These are phyloP conservation scores for Cystofilobasidium capitatum DNA, from an alignment of 768 basidiomycete species.

Conservation along the genomic window DNA sequence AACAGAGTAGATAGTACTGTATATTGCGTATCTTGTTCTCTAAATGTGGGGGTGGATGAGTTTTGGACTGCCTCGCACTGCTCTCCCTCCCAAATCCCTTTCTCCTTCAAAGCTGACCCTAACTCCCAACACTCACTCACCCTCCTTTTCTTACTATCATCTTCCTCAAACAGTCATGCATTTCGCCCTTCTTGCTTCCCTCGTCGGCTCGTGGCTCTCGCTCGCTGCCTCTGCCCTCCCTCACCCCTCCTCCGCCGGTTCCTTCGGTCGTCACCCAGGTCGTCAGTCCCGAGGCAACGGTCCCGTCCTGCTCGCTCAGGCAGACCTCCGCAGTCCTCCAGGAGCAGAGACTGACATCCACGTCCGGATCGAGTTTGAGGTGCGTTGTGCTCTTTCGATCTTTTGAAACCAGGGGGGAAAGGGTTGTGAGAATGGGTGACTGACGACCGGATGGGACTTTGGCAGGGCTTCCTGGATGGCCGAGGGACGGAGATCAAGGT, in stretches of 20 bases:
- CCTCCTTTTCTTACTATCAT: neutral
- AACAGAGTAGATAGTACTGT: too few species aligned
- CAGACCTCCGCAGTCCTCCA: neutral
- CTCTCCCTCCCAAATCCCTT: neutral
- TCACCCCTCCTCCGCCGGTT: neutral
- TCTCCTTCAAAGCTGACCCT: neutral
- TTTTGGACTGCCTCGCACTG: neutral
- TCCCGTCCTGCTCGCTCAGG: neutral
- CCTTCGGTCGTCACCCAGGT: neutral
- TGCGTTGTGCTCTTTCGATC: neutral
- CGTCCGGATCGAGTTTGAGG: constrained; percentile 4
- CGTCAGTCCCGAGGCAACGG: neutral
- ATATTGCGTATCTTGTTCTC: too few species aligned
- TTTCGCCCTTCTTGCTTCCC: neutral
- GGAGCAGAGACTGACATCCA: neutral
- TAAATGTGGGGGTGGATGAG: neutral
- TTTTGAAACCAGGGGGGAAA: too few species aligned
- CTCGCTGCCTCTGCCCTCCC: neutral
- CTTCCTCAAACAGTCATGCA: neutral
- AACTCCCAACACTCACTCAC: neutral
- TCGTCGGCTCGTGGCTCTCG: neutral
- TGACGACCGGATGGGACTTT: neutral
- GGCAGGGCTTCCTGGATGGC: neutral
- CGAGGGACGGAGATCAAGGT: neutral
- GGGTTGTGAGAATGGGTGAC: too few species aligned